A percentile compares a stretch with the other conserved stretches of the same genome.
phyloP scores from a whole-genome alignment of 768 basidiomycete genomes.

The Boletus rubroflammeus region DNA sequence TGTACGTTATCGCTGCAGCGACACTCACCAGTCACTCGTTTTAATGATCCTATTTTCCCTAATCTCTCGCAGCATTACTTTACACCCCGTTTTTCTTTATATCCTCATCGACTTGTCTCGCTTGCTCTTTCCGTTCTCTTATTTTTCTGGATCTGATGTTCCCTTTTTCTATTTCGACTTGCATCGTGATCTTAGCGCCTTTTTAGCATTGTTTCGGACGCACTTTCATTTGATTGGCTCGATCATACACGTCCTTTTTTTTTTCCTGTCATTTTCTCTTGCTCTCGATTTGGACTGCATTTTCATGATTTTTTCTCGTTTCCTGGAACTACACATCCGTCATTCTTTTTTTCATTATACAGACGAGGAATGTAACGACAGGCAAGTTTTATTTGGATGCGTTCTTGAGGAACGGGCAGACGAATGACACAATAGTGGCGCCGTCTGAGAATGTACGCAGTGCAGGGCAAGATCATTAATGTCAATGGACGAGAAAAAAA shows the following conservation, averaged over 20 bases:
- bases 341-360: background rate
- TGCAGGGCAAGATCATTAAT: too few species aligned
- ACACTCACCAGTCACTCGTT: slow-evolving; percentile 10
- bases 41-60: slow-evolving; percentile 5
- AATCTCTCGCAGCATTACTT: slow-evolving; percentile 8
- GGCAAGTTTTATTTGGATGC: background rate
- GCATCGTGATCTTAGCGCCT: background rate
- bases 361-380: slow-evolving; percentile 9
- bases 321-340: background rate
- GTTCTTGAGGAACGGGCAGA: background rate
- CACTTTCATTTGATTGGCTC: background rate
- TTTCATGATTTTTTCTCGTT: background rate
- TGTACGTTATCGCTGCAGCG: background rate
- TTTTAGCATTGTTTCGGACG: slow-evolving; percentile 18
- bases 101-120: slow-evolving; percentile 3
- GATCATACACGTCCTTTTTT: background rate
- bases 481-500: too few species aligned
- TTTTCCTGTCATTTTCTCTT: background rate
- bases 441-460: too few species aligned
- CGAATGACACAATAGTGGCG: background rate
- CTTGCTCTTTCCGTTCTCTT: background rate
- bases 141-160: background rate
- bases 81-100: slow-evolving; percentile 7
- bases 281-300: background rate
- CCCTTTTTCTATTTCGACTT: background rate